A percentile compares a stretch with the other conserved stretches of the same genome.
Evolutionary conservation across 805 yeast genomes (phyloP).

Genomic region (Lipomyces lipofer): DNA sequence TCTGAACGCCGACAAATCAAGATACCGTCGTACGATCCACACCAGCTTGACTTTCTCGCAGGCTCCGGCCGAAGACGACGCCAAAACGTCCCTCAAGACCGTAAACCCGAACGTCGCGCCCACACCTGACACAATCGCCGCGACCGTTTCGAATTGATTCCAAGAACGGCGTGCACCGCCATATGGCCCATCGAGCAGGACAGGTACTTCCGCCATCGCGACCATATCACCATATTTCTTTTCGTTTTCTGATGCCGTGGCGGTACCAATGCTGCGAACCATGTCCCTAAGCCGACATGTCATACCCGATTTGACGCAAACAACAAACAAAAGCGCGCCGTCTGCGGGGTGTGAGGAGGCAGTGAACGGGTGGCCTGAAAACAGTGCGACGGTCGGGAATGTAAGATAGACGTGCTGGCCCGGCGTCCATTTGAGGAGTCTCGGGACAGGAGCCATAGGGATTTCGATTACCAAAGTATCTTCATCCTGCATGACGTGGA

Average conservation of each 20-base stretch:
- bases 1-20: background rate
- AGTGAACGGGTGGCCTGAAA: constrained; percentile 39
- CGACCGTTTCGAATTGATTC: constrained; percentile 45
- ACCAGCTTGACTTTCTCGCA: background rate
- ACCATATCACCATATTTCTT: background rate
- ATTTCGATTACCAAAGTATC: constrained; percentile 12
- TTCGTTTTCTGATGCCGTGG: background rate
- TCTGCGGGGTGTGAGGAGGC: constrained; percentile 44
- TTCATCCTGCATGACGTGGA: constrained; percentile 7
- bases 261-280: background rate
- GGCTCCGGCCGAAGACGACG: background rate
- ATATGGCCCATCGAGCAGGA: constrained; percentile 48
- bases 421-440: constrained; percentile 25
- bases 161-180: constrained; percentile 49
- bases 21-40: constrained; percentile 8
- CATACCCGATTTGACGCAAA: constrained; percentile 35
- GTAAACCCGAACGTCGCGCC: constrained; percentile 51
- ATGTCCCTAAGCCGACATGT: constrained; percentile 10
- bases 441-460: constrained; percentile 8
- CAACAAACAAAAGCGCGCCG: constrained; percentile 45
- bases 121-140: constrained; percentile 48
- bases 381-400: constrained; percentile 29
- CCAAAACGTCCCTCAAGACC: constrained; percentile 27
- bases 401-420: constrained; percentile 31
- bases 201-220: constrained; percentile 37